Conservation (phyloP, 441 rosid genomes). For the Pelargonium hybrid region DNA sequence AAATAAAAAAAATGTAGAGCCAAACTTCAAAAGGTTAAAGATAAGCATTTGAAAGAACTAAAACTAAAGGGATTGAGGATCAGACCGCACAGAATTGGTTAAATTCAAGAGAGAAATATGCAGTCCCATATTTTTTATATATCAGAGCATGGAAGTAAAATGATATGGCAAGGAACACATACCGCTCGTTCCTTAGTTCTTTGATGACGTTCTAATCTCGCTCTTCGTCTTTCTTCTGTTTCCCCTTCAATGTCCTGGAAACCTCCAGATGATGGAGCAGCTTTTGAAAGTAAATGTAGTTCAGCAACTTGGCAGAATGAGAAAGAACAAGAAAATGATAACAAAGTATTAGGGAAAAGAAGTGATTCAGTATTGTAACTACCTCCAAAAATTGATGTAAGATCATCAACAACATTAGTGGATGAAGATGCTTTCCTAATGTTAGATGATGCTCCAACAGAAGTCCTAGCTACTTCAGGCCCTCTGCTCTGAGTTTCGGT, state of each 20-base stretch:
- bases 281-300: slow-evolving; percentile 30
- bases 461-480: slow-evolving; percentile 45
- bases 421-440: slow-evolving; percentile 73
- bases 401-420: slow-evolving; percentile 69
- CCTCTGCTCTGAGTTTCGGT: slow-evolving; percentile 44
- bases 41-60: not conserved
- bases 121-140: not conserved
- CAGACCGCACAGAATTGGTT: not conserved
- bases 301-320: slow-evolving; percentile 17
- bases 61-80: not conserved
- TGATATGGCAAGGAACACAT: slow-evolving; percentile 18
- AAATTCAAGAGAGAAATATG: not conserved
- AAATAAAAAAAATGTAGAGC: slow-evolving; percentile 9
- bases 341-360: not conserved
- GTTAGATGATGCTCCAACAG: slow-evolving; percentile 50
- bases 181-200: slow-evolving; percentile 98
- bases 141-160: not conserved
- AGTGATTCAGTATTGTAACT: slow-evolving; percentile 11
- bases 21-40: not conserved
- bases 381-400: slow-evolving; percentile 86
- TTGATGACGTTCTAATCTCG: slow-evolving; percentile 87
- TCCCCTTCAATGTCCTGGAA: slow-evolving; percentile 88
- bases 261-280: slow-evolving; percentile 46
- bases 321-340: not conserved
- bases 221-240: slow-evolving; percentile 75